A percentile compares a stretch with the other conserved stretches of the same genome.
Conservation (phyloP, 345 rosid species). For the Zanthoxylum bungeanum region DNA sequence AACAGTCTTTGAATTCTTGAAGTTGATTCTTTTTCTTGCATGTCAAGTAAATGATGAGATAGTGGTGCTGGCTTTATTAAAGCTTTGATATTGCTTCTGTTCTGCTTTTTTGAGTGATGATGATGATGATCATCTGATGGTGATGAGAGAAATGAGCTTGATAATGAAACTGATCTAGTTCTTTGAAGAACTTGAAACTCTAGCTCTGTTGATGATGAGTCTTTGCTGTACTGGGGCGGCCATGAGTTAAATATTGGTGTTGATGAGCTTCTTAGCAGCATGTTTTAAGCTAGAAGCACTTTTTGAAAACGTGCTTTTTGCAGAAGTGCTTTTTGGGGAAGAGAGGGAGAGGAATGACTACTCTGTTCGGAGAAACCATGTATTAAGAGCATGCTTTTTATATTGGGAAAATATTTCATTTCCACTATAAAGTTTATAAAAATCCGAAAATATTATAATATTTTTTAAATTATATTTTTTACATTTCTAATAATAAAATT, state of each 20-base stretch:
- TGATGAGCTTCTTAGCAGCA: conserved; percentile 62
- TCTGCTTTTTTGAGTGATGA: conserved; percentile 14
- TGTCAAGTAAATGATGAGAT: neutral
- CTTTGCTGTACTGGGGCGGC: conserved; percentile 29
- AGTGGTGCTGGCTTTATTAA: conserved; percentile 19
- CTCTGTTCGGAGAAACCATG: neutral
- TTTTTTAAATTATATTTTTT: too few species aligned
- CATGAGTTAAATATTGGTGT: too few species aligned
- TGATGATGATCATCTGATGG: conserved; percentile 28
- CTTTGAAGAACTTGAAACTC: conserved; percentile 30
- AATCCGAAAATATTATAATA: too few species aligned
- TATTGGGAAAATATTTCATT: too few species aligned
- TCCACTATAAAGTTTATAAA: too few species aligned
- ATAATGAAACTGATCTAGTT: conserved; percentile 38
- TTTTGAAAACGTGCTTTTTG: neutral
- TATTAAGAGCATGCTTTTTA: neutral
- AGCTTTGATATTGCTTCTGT: conserved; percentile 15
- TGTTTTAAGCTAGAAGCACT: conserved; percentile 5
- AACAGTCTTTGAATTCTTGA: conserved; percentile 23
- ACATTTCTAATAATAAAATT: too few species aligned
- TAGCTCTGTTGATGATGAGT: conserved; percentile 39
- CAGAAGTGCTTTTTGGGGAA: neutral
- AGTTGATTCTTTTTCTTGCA: conserved; percentile 10
- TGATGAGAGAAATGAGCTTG: conserved; percentile 18
- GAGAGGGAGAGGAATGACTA: neutral